Conservation (phyloP, 2,329 filamentous ascomycete species). For the Xylariaceae sp. region DNA sequence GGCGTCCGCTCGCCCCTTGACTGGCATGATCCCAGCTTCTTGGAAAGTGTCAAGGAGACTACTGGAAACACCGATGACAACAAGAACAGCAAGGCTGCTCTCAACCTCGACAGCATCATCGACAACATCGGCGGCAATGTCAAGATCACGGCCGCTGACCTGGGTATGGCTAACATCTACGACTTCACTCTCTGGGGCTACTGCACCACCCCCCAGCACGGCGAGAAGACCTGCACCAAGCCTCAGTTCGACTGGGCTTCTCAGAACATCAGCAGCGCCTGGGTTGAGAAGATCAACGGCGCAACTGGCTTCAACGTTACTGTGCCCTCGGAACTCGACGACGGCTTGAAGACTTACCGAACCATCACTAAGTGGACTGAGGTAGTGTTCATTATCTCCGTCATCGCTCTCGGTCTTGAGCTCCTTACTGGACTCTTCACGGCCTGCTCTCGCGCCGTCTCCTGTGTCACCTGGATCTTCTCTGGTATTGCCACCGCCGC, state of each 20-base stretch:
- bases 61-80: slow-evolving; percentile 1
- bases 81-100: too few species aligned
- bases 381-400: slow-evolving; percentile 70
- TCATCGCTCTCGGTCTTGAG: slow-evolving; percentile 64
- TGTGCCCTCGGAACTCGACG: slow-evolving; percentile 61
- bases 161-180: slow-evolving; percentile 71
- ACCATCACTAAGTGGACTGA: slow-evolving; percentile 76
- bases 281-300: slow-evolving; percentile 32
- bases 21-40: slow-evolving; percentile 18
- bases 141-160: slow-evolving; percentile 53
- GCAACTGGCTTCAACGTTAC: slow-evolving; percentile 50
- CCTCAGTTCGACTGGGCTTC: slow-evolving; percentile 72
- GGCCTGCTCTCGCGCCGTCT: slow-evolving; percentile 75
- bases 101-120: neutral
- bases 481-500: slow-evolving; percentile 55
- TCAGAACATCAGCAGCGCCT: slow-evolving; percentile 56
- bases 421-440: slow-evolving; percentile 76
- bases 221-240: slow-evolving; percentile 61
- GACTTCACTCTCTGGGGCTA: slow-evolving; percentile 81
- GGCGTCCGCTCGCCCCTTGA: slow-evolving; percentile 18
- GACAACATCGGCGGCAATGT: slow-evolving; percentile 19
- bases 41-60: slow-evolving; percentile 2
- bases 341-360: slow-evolving; percentile 67
- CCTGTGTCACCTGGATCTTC: slow-evolving; percentile 75
- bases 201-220: slow-evolving; percentile 60